Evolutionary conservation across 2,329 filamentous ascomycete species (phyloP).

Genomic region (Cytospora mali): DNA sequence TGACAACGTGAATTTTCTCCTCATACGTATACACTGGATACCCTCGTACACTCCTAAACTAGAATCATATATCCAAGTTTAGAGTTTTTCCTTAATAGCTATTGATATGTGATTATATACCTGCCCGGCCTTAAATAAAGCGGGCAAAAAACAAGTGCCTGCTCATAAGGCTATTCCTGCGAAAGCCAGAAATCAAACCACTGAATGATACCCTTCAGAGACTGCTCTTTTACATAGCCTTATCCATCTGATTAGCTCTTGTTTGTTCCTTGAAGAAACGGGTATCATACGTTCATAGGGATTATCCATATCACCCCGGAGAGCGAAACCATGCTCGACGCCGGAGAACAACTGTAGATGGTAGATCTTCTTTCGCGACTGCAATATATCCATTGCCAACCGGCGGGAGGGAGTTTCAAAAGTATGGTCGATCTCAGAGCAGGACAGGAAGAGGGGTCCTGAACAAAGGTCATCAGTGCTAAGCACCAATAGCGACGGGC

Average conservation of each 20-base stretch:
- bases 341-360: conserved; percentile 65
- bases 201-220: conserved; percentile 16
- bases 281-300: conserved; percentile 41
- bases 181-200: conserved; percentile 37
- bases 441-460: conserved; percentile 50
- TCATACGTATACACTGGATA: no score
- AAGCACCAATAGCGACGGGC: no score
- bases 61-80: no score
- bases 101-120: no score
- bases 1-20: no score
- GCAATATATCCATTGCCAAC: conserved; percentile 46
- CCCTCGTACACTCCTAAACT: no score
- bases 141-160: no score
- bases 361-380: conserved; percentile 49
- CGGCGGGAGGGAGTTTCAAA: conserved; percentile 43
- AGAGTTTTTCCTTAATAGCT: no score
- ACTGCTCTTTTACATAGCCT: conserved; percentile 38
- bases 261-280: no score
- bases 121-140: no score
- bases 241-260: no score
- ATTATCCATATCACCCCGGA: conserved; percentile 54
- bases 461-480: not conserved
- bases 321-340: conserved; percentile 66
- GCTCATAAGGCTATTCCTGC: not conserved
- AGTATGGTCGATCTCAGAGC: conserved; percentile 47